Percentiles rank a stretch among this genome's conserved stretches.
Evolutionary conservation across 768 basidiomycete species (phyloP).

Genomic region (Suillus clintonianus): DNA sequence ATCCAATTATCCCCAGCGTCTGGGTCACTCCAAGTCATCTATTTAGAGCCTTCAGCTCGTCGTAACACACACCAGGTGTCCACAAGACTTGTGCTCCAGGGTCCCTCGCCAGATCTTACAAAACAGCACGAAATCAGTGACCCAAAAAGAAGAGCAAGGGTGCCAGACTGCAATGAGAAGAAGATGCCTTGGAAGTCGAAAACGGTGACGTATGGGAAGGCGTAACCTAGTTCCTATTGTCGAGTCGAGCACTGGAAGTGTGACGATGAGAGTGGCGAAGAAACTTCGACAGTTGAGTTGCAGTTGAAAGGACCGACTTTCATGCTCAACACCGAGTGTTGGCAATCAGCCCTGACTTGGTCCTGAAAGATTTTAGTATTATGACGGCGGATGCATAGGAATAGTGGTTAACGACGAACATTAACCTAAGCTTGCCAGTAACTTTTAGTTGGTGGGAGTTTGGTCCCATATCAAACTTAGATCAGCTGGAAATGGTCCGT

Average conservation of each 20-base stretch:
- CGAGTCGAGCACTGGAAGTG: not conserved
- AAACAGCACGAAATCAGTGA: not conserved
- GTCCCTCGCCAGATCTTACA: not conserved
- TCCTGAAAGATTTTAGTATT: not conserved
- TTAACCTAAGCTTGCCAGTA: too few species aligned
- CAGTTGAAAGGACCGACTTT: too few species aligned
- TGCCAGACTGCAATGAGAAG: not conserved
- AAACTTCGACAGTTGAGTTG: not conserved
- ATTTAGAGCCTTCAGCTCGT: not conserved
- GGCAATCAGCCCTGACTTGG: not conserved
- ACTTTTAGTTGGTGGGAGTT: not conserved
- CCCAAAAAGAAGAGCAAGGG: not conserved
- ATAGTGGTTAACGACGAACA: too few species aligned
- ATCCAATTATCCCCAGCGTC: not conserved
- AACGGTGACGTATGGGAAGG: too few species aligned
- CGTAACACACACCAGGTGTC: not conserved
- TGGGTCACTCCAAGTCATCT: not conserved
- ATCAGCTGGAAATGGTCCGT: constrained; percentile 23
- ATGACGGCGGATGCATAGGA: not conserved
- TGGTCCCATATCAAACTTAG: constrained; percentile 20
- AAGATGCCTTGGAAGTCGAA: not conserved
- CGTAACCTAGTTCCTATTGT: too few species aligned
- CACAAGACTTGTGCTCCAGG: not conserved
- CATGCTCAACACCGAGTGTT: not conserved
- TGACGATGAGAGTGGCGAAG: not conserved